Base-by-base conservation (phyloP, 179 eudicot genomes). In the Pouteria campechiana region DNA sequence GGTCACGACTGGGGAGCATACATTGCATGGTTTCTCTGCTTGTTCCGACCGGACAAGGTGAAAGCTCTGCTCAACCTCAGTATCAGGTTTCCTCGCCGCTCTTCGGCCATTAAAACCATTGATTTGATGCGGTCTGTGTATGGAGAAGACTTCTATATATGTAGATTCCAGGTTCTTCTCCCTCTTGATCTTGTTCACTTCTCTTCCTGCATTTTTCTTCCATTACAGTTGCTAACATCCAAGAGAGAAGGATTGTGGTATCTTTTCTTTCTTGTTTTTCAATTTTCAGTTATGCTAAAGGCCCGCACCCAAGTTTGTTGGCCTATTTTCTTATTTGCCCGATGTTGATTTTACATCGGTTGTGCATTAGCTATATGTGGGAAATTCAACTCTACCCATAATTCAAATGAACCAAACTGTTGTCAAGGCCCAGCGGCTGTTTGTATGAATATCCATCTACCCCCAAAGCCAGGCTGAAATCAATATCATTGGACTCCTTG, bases 1-100 rank as follows among this genome's bases (percentile, higher is more conserved):
- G 87, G 65, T 5, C 93, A 82, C 37, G 93, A 82, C 31, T 69
- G 77, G 83, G 93, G 93, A 0, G 87, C 87, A 21, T 19, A 72
- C 58, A 37, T 78, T 1, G 87, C 54, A 1, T 82, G 93, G 93
- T 62, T 62, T 37, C 19, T 78, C 5, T 82, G 87, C 53, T 17
- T 78, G 64, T 75, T 82, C 17, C 37, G 93, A 53, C 93, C 93
- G 7, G 93, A 82, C n/a, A 43, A 45, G 60, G 65, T 82, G 11
- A 72, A 44, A 72, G 93, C 81, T 1, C 78, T 42, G 40, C 78
- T 73, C 12, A 40, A 54, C 4, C 57, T 82, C 2, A 55, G 76
- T 0, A 69, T 82, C 7, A 83, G 83, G 1, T 82, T 64, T 27
- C 42, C 76, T 34, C 87, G 87, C 2, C 58, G 93, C 50, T 38